phyloP scores from a whole-genome alignment of 2,329 filamentous ascomycete genomes.

The Pseudogymnoascus sp. region DNA sequence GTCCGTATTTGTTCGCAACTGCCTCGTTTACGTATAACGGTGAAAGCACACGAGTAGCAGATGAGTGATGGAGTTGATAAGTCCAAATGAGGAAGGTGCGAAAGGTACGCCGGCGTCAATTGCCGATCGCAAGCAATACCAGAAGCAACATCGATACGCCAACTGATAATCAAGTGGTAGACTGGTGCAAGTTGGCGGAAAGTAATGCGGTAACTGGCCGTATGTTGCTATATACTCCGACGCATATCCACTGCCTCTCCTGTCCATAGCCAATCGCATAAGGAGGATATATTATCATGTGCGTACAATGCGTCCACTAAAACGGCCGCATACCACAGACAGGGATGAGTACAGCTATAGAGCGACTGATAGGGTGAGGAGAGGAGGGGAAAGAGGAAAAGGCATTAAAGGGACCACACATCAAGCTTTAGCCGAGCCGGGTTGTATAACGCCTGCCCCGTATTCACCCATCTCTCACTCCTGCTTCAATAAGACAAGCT shows the following conservation, averaged over 20 bases:
- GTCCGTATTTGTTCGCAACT: background rate
- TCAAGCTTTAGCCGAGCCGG: conserved; percentile 5
- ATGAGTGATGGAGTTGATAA: background rate
- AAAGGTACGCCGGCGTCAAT: background rate
- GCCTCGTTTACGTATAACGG: background rate
- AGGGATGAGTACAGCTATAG: background rate
- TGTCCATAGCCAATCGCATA: background rate
- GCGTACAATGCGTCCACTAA: background rate
- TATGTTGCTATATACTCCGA: background rate
- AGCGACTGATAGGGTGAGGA: background rate
- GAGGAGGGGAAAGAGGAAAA: background rate
- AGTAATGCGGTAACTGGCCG: background rate
- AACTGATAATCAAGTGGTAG: background rate
- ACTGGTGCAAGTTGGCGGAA: background rate
- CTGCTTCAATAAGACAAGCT: background rate
- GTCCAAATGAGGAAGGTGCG: background rate
- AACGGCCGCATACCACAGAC: background rate
- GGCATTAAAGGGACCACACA: background rate
- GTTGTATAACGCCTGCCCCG: background rate
- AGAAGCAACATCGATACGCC: background rate
- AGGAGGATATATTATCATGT: background rate
- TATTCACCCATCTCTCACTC: background rate
- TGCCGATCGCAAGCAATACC: background rate
- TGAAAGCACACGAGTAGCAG: background rate
- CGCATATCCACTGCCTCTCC: background rate